Evolutionary conservation across 2,329 filamentous ascomycete species (phyloP), one percentile per base, ranked within the genome.

Genomic region (Fusarium sp.): DNA sequence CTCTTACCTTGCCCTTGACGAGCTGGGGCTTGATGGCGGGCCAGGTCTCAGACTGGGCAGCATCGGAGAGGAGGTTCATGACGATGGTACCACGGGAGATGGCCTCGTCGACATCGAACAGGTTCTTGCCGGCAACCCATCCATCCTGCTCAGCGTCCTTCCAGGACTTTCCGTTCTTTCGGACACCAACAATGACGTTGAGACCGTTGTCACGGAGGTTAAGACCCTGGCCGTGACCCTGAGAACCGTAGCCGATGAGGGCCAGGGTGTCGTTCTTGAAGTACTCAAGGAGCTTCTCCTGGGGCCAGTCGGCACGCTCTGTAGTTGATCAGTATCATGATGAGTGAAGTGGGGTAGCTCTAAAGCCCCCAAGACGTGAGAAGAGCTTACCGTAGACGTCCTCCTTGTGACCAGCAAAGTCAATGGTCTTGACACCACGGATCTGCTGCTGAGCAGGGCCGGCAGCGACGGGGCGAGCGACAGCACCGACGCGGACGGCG

Each of bases 251-350:
- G 85, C 97, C 97, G 86, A 99, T 99, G 83, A 99, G 93, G 83
- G 97, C 97, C 81, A 99, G 94, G 79, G 96, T 98, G 87, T 99
- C 97, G 88, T 99, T 92, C 92, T 98, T 98, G 94, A 99, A 99
- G 93, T 96, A 99, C 77, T 98, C 95, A 84, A 97, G 89, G 84
- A 99, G 95, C 93, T 98, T 98, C 90, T 98, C 96, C 85, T 93
- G 92, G 79, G 97, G 97, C 97, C 97, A 99, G 89, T 99, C 97
- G 84, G 91, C 94, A 88, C 97, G 95, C 92, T 99, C 97, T 97
- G 69, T 43, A n/a, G 68, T 52, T 68, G 45, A 71, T 83, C 68
- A 84, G 81, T 29, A 67, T 65, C 27, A 59, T 64, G 29, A 43
- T 13, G 13, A 9, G 39, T 14, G 27, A 18, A 39, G 31, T 29